Conservation (phyloP, 1,139 yeast genomes). For the Lodderomyces beijingensis region DNA sequence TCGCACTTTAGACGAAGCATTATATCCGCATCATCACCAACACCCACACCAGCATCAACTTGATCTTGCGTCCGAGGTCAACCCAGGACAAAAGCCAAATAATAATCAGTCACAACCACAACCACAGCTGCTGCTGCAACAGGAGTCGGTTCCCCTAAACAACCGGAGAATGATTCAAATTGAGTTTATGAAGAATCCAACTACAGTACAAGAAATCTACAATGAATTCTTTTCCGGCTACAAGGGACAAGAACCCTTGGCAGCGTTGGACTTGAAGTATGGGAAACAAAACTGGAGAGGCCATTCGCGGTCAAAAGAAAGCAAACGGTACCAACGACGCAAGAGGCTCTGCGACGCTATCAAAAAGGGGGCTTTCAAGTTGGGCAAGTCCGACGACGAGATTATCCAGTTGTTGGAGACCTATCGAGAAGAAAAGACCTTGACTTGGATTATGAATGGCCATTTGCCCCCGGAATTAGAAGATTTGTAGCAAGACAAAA, state of each 20-base stretch:
- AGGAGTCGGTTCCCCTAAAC: too few species aligned
- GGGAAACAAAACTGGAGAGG: constrained; percentile 49
- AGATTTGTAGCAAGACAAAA: constrained; percentile 2
- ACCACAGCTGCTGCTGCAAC: too few species aligned
- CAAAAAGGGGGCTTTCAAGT: constrained; percentile 38
- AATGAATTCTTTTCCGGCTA: constrained; percentile 46
- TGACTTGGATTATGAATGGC: constrained; percentile 51
- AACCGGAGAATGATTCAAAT: constrained; percentile 35
- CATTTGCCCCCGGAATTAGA: constrained; percentile 38
- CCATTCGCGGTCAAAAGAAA: constrained; percentile 44
- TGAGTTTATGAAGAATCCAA: constrained; percentile 44
- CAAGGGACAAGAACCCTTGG: constrained; percentile 43
- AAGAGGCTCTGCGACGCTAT: constrained; percentile 45
- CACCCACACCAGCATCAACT: too few species aligned
- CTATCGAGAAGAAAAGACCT: constrained; percentile 40
- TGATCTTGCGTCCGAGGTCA: too few species aligned
- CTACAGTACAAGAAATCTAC: constrained; percentile 43
- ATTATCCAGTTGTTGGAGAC: constrained; percentile 40
- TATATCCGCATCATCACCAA: too few species aligned
- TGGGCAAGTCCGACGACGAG: constrained; percentile 41
- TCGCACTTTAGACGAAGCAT: too few species aligned
- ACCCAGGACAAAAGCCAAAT: too few species aligned
- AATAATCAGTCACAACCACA: too few species aligned
- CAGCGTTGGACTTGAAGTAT: constrained; percentile 41
- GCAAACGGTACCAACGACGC: constrained; percentile 43